phyloP scores from a whole-genome alignment of 768 basidiomycete species.

The Psilocybe cyanescens region DNA sequence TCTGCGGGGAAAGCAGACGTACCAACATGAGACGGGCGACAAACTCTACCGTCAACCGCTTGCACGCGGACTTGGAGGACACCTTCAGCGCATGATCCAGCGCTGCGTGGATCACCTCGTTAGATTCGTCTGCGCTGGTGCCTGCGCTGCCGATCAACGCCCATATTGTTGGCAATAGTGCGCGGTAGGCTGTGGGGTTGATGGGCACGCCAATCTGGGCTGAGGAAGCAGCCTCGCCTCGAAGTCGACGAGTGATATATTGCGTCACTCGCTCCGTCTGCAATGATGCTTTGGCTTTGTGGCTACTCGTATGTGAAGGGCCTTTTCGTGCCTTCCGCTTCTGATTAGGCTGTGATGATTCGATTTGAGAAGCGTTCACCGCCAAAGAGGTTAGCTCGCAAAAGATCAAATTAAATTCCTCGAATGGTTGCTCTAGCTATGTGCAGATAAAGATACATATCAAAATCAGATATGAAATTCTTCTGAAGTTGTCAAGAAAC shows the following conservation, averaged over 20 bases:
- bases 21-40: conserved; percentile 74
- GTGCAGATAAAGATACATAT: conserved; percentile 4
- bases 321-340: conserved; percentile 21
- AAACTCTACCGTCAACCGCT: conserved; percentile 75
- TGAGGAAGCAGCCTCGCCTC: conserved; percentile 46
- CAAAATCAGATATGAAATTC: neutral
- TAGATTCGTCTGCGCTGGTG: conserved; percentile 18
- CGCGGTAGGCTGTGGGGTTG: conserved; percentile 58
- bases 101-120: conserved; percentile 53
- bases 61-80: conserved; percentile 63
- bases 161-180: conserved; percentile 82
- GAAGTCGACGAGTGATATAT: conserved; percentile 64
- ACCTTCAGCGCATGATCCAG: conserved; percentile 69
- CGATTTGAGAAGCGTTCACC: conserved; percentile 40
- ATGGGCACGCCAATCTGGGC: conserved; percentile 55
- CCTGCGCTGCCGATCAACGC: conserved; percentile 59
- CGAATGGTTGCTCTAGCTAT: conserved; percentile 67
- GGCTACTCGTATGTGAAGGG: conserved; percentile 3
- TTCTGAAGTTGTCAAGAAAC: neutral
- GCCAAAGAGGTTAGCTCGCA: conserved; percentile 77
- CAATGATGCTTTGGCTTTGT: conserved; percentile 24
- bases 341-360: conserved; percentile 21
- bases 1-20: conserved; percentile 23
- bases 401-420: conserved; percentile 76
- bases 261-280: conserved; percentile 58